phyloP scores from a whole-genome alignment of 169 alveolate species.

The Babesia bigemina region DNA sequence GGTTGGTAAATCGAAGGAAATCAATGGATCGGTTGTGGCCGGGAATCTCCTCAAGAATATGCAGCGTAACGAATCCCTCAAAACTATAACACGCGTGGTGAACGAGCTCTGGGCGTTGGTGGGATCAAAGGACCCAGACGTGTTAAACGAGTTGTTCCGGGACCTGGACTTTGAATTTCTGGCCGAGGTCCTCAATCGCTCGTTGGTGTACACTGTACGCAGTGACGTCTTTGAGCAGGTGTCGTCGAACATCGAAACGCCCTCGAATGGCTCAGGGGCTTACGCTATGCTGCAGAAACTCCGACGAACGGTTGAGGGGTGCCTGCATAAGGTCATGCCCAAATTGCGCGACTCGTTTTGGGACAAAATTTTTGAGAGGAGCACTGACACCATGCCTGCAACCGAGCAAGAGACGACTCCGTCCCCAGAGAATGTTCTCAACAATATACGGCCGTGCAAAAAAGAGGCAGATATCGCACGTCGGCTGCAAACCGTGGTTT shows the following conservation, averaged over 20 bases:
- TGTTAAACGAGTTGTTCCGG: constrained; percentile 11
- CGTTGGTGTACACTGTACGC: constrained; percentile 11
- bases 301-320: background rate
- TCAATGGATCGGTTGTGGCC: constrained; percentile 6
- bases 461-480: background rate
- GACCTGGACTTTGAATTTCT: constrained; percentile 33
- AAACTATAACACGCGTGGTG: constrained; percentile 22
- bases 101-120: constrained; percentile 52
- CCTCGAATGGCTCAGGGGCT: background rate
- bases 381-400: no score
- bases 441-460: no score
- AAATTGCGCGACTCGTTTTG: background rate
- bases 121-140: constrained; percentile 36
- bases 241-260: background rate
- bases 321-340: background rate
- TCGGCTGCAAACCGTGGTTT: constrained; percentile 48
- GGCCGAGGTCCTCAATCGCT: constrained; percentile 24
- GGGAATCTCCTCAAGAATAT: constrained; percentile 18
- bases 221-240: background rate
- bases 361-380: background rate
- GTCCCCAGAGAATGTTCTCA: no score
- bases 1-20: constrained; percentile 23
- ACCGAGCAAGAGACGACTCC: no score
- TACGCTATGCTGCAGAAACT: background rate
- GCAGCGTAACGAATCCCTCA: constrained; percentile 3